Evolutionary conservation across 2,329 filamentous ascomycete genomes (phyloP).

Genomic region (Paracoccidioides brasiliensis): DNA sequence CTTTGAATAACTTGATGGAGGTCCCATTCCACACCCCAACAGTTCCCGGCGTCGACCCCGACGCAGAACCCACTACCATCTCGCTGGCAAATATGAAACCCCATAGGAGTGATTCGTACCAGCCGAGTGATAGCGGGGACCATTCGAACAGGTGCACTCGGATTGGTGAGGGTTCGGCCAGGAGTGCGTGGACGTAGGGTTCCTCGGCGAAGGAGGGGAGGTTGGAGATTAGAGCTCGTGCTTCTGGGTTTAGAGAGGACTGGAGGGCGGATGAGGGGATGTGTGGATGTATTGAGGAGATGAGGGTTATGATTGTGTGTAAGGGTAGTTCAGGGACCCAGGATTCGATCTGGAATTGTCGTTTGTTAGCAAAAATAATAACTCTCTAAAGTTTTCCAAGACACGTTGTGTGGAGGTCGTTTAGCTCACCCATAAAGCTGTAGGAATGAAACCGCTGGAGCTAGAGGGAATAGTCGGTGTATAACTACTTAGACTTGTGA

Average conservation of each 20-base stretch:
- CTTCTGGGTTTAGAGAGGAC: slow-evolving; percentile 26
- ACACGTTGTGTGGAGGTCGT: neutral
- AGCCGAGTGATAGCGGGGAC: slow-evolving; percentile 78
- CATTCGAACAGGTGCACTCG: slow-evolving; percentile 87
- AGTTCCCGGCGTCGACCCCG: slow-evolving; percentile 55
- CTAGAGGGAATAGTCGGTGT: slow-evolving; percentile 45
- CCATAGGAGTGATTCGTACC: slow-evolving; percentile 94
- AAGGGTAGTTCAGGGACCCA: slow-evolving; percentile 89
- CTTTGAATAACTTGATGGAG: slow-evolving; percentile 71
- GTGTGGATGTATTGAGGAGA: slow-evolving; percentile 45
- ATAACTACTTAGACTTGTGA: slow-evolving; percentile 58
- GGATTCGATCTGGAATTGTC: slow-evolving; percentile 54
- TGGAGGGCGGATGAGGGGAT: slow-evolving; percentile 37
- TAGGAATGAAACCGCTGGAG: slow-evolving; percentile 55
- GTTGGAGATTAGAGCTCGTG: slow-evolving; percentile 30
- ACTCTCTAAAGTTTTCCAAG: neutral
- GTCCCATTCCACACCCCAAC: slow-evolving; percentile 94
- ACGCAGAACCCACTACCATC: slow-evolving; percentile 48
- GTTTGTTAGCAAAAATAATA: slow-evolving; percentile 10
- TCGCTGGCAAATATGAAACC: slow-evolving; percentile 83
- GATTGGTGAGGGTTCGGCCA: slow-evolving; percentile 55
- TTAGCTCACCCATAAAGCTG: slow-evolving; percentile 53
- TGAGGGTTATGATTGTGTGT: slow-evolving; percentile 69
- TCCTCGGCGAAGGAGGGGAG: slow-evolving; percentile 33
- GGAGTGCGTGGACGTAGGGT: slow-evolving; percentile 52